Evolutionary conservation across 2,329 filamentous ascomycete genomes (phyloP).

Genomic region (Fusarium proliferatum): DNA sequence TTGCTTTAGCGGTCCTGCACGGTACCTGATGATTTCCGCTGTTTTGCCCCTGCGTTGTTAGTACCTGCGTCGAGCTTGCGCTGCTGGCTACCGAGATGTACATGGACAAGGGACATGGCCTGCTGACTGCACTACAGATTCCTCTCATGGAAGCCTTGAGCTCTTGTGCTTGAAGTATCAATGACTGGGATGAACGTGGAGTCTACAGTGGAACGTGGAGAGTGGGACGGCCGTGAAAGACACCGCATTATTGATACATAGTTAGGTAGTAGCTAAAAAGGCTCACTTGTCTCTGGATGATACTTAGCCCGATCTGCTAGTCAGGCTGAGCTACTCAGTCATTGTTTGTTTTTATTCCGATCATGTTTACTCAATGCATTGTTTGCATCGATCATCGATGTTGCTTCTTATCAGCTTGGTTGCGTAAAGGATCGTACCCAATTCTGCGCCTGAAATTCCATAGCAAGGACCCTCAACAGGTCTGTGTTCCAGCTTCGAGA

Average conservation of each 20-base stretch:
- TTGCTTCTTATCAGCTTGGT: slow-evolving; percentile 14
- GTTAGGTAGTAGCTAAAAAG: background rate
- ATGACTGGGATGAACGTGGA: slow-evolving; percentile 39
- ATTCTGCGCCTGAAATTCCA: slow-evolving; percentile 19
- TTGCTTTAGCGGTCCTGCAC: slow-evolving; percentile 33
- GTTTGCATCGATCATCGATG: background rate
- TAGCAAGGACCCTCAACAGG: slow-evolving; percentile 19
- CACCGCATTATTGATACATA: slow-evolving; percentile 30
- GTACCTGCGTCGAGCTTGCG: slow-evolving; percentile 35
- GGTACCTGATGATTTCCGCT: slow-evolving; percentile 39
- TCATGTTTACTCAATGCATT: background rate
- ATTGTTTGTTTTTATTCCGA: slow-evolving; percentile 11
- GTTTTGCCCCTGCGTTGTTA: slow-evolving; percentile 25
- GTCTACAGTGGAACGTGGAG: slow-evolving; percentile 40
- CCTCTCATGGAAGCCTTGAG: background rate
- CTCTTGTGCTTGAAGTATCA: slow-evolving; percentile 7
- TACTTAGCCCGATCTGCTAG: background rate
- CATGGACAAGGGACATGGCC: slow-evolving; percentile 7
- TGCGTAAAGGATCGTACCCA: background rate
- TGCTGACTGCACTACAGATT: slow-evolving; percentile 32
- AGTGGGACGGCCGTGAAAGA: slow-evolving; percentile 32
- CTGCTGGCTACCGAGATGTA: slow-evolving; percentile 13
- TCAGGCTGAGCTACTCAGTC: background rate
- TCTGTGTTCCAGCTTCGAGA: slow-evolving; percentile 33
- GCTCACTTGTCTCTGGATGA: background rate